Evolutionary conservation across 441 rosid species (phyloP), one percentile per base, ranked within the genome.

Genomic region (Erodium chrysanthum): DNA sequence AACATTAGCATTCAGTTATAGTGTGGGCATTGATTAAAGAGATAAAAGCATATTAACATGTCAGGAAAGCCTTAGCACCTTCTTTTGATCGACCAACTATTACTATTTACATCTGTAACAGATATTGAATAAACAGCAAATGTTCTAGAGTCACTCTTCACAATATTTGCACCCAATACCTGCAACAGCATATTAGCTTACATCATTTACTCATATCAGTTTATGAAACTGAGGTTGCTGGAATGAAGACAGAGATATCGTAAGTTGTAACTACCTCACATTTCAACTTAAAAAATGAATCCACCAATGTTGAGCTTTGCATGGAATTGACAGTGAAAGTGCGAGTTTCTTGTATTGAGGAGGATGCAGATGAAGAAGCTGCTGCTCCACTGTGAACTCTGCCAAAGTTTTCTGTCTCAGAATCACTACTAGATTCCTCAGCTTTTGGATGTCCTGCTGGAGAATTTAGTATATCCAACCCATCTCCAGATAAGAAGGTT

Each of bases 131-230:
- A 95, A 69, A 95, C 97, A 50, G 99, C 89, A 85, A 95, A 92
- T 58, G 85, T 85, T 83, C 76, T 90, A 63, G 98, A 90, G 74
- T 85, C 86, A 80, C 98, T 85, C 83, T 81, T 85, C 82, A 92
- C 99, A 79, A 90, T 86, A 84, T 95, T 95, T 70, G 98, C 97
- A 74, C 97, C 99, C 85, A 86, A 71, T 65, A 95, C 99, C 99
- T 95, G 88, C 81, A 80, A 77, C 35, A 40, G 14, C 46, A 77
- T 77, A 76, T 68, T 68, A 60, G 74, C 17, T 70, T 69, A 68
- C 70, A 76, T 73, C 64, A 52, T 70, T 68, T 69, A 64, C 46
- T 27, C 56, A 65, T 70, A 67, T 68, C 31, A 18, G 31, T 31
- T 60, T 23, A 73, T 48, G 69, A 50, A 70, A 66, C 46, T 25